Evolutionary conservation across 2,329 filamentous ascomycete species (phyloP).

Genomic region (Rhytidhysteron rufulum): DNA sequence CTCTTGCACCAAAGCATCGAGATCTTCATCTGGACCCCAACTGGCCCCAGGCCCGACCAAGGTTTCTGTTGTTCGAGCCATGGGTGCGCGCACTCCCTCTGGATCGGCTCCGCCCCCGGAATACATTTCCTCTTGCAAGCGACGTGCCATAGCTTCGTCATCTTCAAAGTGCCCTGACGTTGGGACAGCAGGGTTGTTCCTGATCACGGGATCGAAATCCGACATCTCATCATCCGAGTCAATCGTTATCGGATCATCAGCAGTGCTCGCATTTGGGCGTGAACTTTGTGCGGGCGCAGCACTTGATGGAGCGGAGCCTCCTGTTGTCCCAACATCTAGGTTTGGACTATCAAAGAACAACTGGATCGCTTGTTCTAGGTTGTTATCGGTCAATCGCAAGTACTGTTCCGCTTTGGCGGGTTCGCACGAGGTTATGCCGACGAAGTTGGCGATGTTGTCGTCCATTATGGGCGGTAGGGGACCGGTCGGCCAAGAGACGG

Average conservation of each 20-base stretch:
- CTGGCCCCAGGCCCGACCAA: conserved; percentile 69
- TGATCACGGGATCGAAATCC: conserved; percentile 37
- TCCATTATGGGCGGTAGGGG: conserved; percentile 31
- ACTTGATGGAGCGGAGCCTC: conserved; percentile 29
- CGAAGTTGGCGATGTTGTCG: conserved; percentile 70
- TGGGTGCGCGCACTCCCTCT: conserved; percentile 74
- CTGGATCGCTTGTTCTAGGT: conserved; percentile 80
- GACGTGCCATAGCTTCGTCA: conserved; percentile 88
- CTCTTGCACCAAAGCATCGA: conserved; percentile 61
- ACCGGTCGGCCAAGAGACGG: too few species aligned
- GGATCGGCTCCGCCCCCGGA: conserved; percentile 45
- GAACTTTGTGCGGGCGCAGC: conserved; percentile 31
- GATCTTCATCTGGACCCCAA: conserved; percentile 45
- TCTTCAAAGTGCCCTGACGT: conserved; percentile 60
- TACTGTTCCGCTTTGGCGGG: conserved; percentile 75
- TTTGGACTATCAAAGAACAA: conserved; percentile 90
- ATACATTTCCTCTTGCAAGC: conserved; percentile 90
- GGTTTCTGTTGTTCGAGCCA: conserved; percentile 87
- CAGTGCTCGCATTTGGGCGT: conserved; percentile 30
- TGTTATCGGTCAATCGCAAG: conserved; percentile 77
- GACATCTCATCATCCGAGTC: conserved; percentile 70
- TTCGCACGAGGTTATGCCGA: conserved; percentile 72
- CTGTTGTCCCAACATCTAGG: conserved; percentile 48
- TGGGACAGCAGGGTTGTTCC: conserved; percentile 34
- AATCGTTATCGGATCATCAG: conserved; percentile 63